Conservation (phyloP, 257 asterid species). For the Solanum chiquidenum region DNA sequence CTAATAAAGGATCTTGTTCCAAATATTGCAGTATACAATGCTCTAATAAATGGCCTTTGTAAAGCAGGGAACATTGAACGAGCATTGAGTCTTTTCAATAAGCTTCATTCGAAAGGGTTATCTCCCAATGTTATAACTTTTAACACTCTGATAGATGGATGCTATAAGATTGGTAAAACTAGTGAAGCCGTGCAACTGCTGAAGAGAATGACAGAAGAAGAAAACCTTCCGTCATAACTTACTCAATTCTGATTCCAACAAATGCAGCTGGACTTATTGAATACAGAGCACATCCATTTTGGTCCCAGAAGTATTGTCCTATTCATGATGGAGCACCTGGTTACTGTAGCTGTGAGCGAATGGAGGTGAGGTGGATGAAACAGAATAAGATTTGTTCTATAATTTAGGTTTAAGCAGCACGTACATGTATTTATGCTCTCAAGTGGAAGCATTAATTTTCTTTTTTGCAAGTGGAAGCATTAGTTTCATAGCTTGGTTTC, state of each 20-base stretch:
- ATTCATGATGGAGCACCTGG: slow-evolving; percentile 87
- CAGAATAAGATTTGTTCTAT: not conserved
- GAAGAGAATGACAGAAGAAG: slow-evolving; percentile 59
- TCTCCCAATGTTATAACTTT: slow-evolving; percentile 58
- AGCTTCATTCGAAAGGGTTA: slow-evolving; percentile 57
- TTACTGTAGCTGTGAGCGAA: slow-evolving; percentile 95
- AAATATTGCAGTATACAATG: slow-evolving; percentile 64
- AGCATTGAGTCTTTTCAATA: slow-evolving; percentile 62
- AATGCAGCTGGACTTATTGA: slow-evolving; percentile 86
- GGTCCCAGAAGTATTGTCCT: slow-evolving; percentile 98
- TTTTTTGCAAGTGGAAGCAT: not conserved
- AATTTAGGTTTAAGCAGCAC: not conserved
- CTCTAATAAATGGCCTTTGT: slow-evolving; percentile 77
- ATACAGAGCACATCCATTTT: slow-evolving; percentile 86
- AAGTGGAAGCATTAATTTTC: not conserved
- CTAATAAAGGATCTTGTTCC: slow-evolving; percentile 58
- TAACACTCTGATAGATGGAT: slow-evolving; percentile 65
- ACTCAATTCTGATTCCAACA: slow-evolving; percentile 71
- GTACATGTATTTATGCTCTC: not conserved
- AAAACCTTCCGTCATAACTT: slow-evolving; percentile 42
- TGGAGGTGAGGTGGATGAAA: slow-evolving; percentile 48
- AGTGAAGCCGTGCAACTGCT: slow-evolving; percentile 44
- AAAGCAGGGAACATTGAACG: slow-evolving; percentile 67
- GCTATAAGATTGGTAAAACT: slow-evolving; percentile 46
- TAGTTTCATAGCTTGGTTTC: not conserved